Conservation (phyloP, 257 asterid species). For the Ophiorrhiza pumila region DNA sequence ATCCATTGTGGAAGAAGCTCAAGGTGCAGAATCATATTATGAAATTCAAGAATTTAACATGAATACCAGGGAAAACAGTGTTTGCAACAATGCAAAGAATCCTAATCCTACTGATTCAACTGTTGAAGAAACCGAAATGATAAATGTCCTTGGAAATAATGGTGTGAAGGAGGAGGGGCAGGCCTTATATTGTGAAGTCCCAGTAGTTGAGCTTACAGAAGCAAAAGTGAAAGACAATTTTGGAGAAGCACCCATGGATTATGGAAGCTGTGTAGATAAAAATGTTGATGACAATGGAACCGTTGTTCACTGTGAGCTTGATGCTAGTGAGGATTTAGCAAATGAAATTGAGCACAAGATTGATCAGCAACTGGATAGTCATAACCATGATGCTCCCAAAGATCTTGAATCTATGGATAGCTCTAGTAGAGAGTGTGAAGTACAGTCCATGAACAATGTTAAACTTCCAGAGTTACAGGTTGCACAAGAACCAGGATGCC, state of each 20-base stretch:
- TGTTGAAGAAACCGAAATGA: conserved; percentile 18
- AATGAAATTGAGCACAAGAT: conserved; percentile 29
- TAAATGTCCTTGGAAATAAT: conserved; percentile 12
- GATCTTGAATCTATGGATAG: conserved; percentile 17
- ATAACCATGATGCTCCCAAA: conserved; percentile 4
- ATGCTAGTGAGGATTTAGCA: conserved; percentile 24
- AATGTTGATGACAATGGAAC: conserved; percentile 19
- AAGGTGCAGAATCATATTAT: conserved; percentile 18
- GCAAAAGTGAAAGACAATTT: not conserved
- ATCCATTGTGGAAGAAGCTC: conserved; percentile 27
- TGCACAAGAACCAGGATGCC: conserved; percentile 14
- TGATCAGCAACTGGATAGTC: conserved; percentile 19
- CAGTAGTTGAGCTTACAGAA: conserved; percentile 10
- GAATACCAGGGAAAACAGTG: conserved; percentile 12
- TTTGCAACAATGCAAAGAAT: conserved; percentile 20
- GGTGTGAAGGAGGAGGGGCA: conserved; percentile 20
- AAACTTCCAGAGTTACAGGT: conserved; percentile 16
- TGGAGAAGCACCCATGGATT: conserved; percentile 14
- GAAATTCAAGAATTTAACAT: conserved; percentile 22
- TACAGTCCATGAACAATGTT: conserved; percentile 14
- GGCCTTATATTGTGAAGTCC: conserved; percentile 9
- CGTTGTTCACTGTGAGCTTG: conserved; percentile 13
- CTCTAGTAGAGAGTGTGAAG: conserved; percentile 20
- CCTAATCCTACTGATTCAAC: conserved; percentile 12
- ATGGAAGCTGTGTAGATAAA: conserved; percentile 12